phyloP scores from a whole-genome alignment of 106 monocot genomes.

The Posidonia australis region DNA sequence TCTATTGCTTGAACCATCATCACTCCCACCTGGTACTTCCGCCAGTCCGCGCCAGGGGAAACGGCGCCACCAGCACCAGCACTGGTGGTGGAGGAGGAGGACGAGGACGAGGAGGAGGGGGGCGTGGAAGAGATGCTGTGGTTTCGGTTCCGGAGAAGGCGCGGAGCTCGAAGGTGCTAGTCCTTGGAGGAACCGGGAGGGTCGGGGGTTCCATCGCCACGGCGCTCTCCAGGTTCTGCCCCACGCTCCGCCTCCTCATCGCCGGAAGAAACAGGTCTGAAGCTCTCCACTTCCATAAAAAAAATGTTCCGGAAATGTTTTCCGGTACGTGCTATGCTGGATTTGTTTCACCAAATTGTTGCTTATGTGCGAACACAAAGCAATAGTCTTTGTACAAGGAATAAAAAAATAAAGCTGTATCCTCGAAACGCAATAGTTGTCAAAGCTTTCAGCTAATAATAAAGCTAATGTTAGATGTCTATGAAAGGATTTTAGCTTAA shows the following conservation, averaged over 20 bases:
- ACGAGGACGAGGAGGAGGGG: background rate
- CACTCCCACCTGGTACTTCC: background rate
- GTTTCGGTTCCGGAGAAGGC: conserved; percentile 10
- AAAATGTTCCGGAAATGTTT: background rate
- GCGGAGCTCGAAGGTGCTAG: conserved; percentile 41
- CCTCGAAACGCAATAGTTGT: too few species aligned
- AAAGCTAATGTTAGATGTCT: too few species aligned
- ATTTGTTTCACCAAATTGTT: background rate
- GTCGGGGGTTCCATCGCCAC: conserved; percentile 84
- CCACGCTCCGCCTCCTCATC: conserved; percentile 44
- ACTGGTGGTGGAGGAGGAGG: background rate
- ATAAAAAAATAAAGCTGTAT: too few species aligned
- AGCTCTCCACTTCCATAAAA: background rate
- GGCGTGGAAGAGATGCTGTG: too few species aligned
- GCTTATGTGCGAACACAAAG: too few species aligned
- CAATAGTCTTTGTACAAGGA: too few species aligned
- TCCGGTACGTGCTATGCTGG: background rate
- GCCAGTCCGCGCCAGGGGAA: too few species aligned
- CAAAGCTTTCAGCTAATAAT: too few species aligned
- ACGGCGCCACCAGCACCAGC: background rate
- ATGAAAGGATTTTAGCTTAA: too few species aligned
- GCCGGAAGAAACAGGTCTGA: conserved; percentile 79
- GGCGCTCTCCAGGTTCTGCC: conserved; percentile 75
- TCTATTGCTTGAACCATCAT: conserved; percentile 12
- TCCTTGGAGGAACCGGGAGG: conserved; percentile 82